Conservation (phyloP, 345 rosid species). For the Raphanus raphanistrum region DNA sequence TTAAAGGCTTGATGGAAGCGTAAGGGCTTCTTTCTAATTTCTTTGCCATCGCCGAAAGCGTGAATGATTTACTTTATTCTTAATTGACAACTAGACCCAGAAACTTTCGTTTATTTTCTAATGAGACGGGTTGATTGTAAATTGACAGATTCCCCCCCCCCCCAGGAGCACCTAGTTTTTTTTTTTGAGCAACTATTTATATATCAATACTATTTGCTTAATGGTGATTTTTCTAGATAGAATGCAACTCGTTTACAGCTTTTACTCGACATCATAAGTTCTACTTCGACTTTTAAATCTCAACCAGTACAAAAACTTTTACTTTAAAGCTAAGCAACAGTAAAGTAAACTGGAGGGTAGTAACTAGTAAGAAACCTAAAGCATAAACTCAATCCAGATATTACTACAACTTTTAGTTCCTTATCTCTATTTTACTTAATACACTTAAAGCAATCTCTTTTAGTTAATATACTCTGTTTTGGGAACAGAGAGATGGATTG, state of each 20-base stretch:
- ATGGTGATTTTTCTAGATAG: neutral
- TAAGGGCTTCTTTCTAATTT: constrained; percentile 21
- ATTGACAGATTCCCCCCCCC: neutral
- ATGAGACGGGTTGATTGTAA: neutral
- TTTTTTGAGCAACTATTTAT: too few relatives aligned
- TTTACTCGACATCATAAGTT: neutral
- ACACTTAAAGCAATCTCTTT: neutral
- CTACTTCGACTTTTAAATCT: neutral
- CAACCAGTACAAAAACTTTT: neutral
- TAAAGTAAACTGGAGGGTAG: neutral
- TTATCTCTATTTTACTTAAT: neutral
- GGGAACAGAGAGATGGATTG: neutral
- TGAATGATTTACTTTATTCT: neutral
- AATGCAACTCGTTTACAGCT: neutral
- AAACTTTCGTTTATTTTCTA: neutral
- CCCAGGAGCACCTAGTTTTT: neutral
- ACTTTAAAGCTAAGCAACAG: neutral
- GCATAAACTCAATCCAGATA: too few relatives aligned
- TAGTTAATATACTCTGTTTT: neutral
- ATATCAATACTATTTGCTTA: neutral
- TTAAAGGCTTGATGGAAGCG: neutral
- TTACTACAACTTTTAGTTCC: neutral
- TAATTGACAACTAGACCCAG: constrained; percentile 11
- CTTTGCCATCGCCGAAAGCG: constrained; percentile 33
- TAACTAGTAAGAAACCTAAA: too few relatives aligned